phyloP scores from a whole-genome alignment of 2,329 filamentous ascomycete genomes.

The Thyridium curvatum region DNA sequence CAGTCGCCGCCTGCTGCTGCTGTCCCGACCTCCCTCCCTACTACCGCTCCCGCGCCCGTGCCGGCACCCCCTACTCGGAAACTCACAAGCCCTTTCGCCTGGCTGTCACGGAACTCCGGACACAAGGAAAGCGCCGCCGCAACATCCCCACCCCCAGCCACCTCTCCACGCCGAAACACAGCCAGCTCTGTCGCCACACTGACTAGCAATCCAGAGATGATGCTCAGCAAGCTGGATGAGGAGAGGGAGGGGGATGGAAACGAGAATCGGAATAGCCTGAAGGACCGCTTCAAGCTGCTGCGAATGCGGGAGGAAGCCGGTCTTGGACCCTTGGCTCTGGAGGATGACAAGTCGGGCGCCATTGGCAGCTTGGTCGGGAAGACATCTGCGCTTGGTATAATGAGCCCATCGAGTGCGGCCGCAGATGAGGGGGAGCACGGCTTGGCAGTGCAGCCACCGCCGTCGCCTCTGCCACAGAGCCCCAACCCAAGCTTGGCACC shows the following conservation, averaged over 20 bases:
- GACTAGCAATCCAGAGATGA: slow-evolving; percentile 75
- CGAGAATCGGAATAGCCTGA: slow-evolving; percentile 57
- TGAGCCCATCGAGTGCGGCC: slow-evolving; percentile 5
- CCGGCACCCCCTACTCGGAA: slow-evolving; percentile 50
- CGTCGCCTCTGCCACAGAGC: slow-evolving; percentile 51
- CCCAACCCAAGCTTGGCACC: slow-evolving; percentile 70
- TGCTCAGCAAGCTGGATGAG: slow-evolving; percentile 70
- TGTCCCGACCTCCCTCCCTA: slow-evolving; percentile 21
- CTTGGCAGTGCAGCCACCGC: slow-evolving; percentile 18
- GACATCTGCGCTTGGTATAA: slow-evolving; percentile 8
- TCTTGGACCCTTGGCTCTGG: slow-evolving; percentile 43
- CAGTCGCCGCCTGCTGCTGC: slow-evolving; percentile 25
- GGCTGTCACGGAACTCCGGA: slow-evolving; percentile 66
- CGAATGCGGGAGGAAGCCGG: slow-evolving; percentile 68
- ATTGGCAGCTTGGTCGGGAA: slow-evolving; percentile 18
- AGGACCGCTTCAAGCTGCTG: slow-evolving; percentile 73
- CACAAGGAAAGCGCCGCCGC: slow-evolving; percentile 47
- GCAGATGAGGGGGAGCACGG: slow-evolving; percentile 17
- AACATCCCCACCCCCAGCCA: slow-evolving; percentile 44
- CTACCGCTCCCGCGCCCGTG: slow-evolving; percentile 28
- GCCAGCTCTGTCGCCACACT: slow-evolving; percentile 73
- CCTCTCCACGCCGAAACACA: slow-evolving; percentile 62
- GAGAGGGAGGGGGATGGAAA: slow-evolving; percentile 47
- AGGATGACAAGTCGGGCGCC: slow-evolving; percentile 41
- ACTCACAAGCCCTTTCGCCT: slow-evolving; percentile 81